Evolutionary conservation across 192 early-diverging fungal species (phyloP).

Genomic region (Funneliformis mosseae): DNA sequence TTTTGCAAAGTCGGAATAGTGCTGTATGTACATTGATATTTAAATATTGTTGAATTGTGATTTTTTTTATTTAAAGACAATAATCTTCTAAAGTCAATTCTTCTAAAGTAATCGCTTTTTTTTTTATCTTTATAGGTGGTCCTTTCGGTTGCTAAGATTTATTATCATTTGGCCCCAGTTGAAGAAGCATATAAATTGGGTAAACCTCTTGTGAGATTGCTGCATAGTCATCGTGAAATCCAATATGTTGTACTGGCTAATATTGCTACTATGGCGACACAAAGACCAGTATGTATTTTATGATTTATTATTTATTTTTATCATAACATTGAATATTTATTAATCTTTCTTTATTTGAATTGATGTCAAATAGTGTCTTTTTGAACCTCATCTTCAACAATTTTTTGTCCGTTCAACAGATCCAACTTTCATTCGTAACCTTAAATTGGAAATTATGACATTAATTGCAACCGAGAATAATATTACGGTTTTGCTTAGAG

Average conservation of each 20-base stretch:
- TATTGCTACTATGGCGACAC: conserved; percentile 71
- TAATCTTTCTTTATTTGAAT: neutral
- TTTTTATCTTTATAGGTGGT: conserved; percentile 54
- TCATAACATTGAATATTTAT: neutral
- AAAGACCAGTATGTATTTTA: conserved; percentile 53
- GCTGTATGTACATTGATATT: conserved; percentile 52
- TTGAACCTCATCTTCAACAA: conserved; percentile 70
- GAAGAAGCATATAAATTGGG: conserved; percentile 59
- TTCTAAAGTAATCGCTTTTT: neutral
- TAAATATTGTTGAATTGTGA: neutral
- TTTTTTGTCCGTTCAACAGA: conserved; percentile 85
- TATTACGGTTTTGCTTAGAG: conserved; percentile 67
- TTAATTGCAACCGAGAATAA: conserved; percentile 68
- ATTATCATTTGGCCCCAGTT: conserved; percentile 65
- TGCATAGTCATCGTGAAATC: conserved; percentile 74
- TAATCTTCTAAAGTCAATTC: neutral
- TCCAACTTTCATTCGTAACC: conserved; percentile 71
- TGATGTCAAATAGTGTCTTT: conserved; percentile 50
- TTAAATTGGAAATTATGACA: conserved; percentile 86
- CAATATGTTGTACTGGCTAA: conserved; percentile 78
- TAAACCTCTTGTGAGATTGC: conserved; percentile 75
- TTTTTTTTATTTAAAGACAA: neutral
- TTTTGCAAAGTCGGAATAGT: conserved; percentile 85
- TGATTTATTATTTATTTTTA: neutral
- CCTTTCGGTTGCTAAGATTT: conserved; percentile 65